phyloP scores from a whole-genome alignment of 768 basidiomycete species.

The Pleurotus pulmonarius region DNA sequence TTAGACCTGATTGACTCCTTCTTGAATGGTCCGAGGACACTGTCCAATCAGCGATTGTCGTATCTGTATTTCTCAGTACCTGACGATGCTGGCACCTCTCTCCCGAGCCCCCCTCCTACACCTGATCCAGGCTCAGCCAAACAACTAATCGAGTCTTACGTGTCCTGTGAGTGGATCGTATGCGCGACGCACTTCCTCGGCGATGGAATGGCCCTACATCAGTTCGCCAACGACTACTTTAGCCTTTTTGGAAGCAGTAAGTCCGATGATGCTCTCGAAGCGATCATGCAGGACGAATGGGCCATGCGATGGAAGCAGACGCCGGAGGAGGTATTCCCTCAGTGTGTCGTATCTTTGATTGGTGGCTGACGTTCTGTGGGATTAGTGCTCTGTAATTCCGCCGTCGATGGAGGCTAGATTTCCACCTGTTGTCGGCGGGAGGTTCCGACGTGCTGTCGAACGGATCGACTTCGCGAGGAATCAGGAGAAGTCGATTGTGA shows the following conservation, averaged over 20 bases:
- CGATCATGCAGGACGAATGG: slow-evolving; percentile 31
- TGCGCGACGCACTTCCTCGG: slow-evolving; percentile 80
- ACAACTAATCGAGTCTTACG: neutral
- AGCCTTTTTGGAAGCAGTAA: slow-evolving; percentile 44
- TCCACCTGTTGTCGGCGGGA: slow-evolving; percentile 25
- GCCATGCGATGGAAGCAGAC: slow-evolving; percentile 19
- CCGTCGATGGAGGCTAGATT: slow-evolving; percentile 49
- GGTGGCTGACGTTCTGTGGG: neutral
- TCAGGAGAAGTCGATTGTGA: slow-evolving; percentile 55
- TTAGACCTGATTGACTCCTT: slow-evolving; percentile 63
- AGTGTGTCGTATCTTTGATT: neutral
- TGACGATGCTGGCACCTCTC: slow-evolving; percentile 1
- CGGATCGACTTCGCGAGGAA: slow-evolving; percentile 53
- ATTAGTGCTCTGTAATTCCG: slow-evolving; percentile 23
- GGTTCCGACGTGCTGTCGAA: slow-evolving; percentile 41
- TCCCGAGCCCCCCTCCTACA: slow-evolving; percentile 2
- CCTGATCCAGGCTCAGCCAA: slow-evolving; percentile 10
- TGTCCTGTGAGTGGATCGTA: slow-evolving; percentile 59
- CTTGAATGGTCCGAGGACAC: slow-evolving; percentile 72
- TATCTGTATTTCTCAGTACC: slow-evolving; percentile 51
- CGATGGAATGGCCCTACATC: slow-evolving; percentile 85
- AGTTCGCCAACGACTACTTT: slow-evolving; percentile 80
- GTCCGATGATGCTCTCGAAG: slow-evolving; percentile 22
- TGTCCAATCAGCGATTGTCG: slow-evolving; percentile 64
- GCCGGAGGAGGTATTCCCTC: slow-evolving; percentile 15